Evolutionary conservation across 257 asterid species (phyloP).

Genomic region (Nicotiana knightiana): DNA sequence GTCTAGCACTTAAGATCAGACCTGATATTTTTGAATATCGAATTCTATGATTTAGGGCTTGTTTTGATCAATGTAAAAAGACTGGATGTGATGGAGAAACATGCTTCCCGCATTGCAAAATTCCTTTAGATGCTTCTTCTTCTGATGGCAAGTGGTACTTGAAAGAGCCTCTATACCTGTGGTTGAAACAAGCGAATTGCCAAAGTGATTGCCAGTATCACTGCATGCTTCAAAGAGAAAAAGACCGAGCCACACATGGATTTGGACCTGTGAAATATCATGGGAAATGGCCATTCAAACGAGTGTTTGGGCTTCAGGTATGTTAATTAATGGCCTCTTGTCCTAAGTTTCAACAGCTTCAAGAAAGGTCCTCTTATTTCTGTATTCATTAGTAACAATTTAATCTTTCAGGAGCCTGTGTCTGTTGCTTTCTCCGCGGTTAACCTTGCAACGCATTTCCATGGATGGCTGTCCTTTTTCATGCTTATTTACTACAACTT

Average conservation of each 20-base stretch:
- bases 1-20: neutral
- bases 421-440: conserved; percentile 82
- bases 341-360: neutral
- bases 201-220: conserved; percentile 60
- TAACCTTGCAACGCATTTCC: conserved; percentile 81
- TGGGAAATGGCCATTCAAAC: conserved; percentile 73
- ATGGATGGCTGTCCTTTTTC: conserved; percentile 88
- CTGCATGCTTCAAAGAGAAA: conserved; percentile 64
- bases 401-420: conserved; percentile 66
- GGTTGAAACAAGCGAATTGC: conserved; percentile 69
- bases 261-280: conserved; percentile 58
- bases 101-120: conserved; percentile 58
- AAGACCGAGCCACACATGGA: conserved; percentile 52
- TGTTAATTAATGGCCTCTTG: conserved; percentile 11
- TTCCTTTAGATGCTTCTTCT: conserved; percentile 38
- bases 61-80: conserved; percentile 53
- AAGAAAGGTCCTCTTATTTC: neutral
- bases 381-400: neutral
- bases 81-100: conserved; percentile 63
- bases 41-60: conserved; percentile 39
- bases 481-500: conserved; percentile 29
- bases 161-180: conserved; percentile 36
- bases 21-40: neutral
- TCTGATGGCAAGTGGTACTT: conserved; percentile 23
- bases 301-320: conserved; percentile 65